phyloP scores from a whole-genome alignment of 2,329 filamentous ascomycete species.

The Bipolaris zeicola region DNA sequence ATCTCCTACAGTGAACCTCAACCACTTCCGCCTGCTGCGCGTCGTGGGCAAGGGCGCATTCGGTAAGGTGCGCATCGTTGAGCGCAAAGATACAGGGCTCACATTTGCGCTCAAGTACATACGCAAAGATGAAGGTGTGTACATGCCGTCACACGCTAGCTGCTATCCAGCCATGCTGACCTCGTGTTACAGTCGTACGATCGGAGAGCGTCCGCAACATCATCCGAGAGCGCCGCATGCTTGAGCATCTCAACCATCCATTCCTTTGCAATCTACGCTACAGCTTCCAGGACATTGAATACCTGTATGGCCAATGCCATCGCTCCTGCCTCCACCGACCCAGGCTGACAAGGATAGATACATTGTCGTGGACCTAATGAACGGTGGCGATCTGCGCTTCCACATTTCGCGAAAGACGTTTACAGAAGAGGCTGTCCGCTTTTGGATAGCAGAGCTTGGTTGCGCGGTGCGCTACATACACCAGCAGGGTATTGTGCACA shows the following conservation, averaged over 20 bases:
- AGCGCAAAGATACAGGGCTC: slow-evolving; percentile 91
- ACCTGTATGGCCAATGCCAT: slow-evolving; percentile 71
- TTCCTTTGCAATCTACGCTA: slow-evolving; percentile 99
- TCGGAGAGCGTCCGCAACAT: slow-evolving; percentile 98
- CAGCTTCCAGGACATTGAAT: slow-evolving; percentile 98
- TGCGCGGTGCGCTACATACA: slow-evolving; percentile 73
- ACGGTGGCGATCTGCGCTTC: slow-evolving; percentile 92
- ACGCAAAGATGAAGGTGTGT: slow-evolving; percentile 92
- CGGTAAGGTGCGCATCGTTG: slow-evolving; percentile 97
- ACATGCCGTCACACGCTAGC: neutral
- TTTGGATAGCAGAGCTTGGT: slow-evolving; percentile 94
- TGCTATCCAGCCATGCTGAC: slow-evolving; percentile 24
- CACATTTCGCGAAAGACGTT: slow-evolving; percentile 98
- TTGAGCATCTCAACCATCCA: slow-evolving; percentile 96
- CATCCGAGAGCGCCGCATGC: slow-evolving; percentile 94
- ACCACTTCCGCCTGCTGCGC: slow-evolving; percentile 92
- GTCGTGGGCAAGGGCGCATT: slow-evolving; percentile 98
- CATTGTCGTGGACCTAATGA: slow-evolving; percentile 97
- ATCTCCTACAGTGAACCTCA: slow-evolving; percentile 77
- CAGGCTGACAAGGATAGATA: slow-evolving; percentile 60
- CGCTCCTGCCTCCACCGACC: neutral
- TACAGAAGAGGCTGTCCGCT: slow-evolving; percentile 93
- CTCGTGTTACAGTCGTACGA: slow-evolving; percentile 74
- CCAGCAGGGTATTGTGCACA: slow-evolving; percentile 51
- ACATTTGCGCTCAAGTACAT: slow-evolving; percentile 99